Conservation (phyloP, 2,329 filamentous ascomycete species). For the Xylaria sp. region DNA sequence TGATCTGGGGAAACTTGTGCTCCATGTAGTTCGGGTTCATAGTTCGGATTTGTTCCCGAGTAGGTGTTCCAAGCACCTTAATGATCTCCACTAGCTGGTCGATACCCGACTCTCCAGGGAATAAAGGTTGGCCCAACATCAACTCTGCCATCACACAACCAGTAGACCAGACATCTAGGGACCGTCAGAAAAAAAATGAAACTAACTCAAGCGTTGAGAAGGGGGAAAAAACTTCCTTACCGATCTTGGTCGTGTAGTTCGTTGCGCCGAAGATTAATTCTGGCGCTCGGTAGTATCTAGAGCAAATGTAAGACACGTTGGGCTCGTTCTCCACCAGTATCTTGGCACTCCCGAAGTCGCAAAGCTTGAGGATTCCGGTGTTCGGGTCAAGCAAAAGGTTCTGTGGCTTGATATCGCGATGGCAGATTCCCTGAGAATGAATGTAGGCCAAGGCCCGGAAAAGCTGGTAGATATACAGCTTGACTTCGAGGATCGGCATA, state of each 20-base stretch:
- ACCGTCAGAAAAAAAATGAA: slow-evolving; percentile 3
- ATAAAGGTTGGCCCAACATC: slow-evolving; percentile 96
- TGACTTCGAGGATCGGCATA: slow-evolving; percentile 97
- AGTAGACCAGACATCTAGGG: slow-evolving; percentile 93
- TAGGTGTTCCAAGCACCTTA: slow-evolving; percentile 95
- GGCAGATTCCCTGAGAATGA: slow-evolving; percentile 97
- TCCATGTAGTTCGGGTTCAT: slow-evolving; percentile 99
- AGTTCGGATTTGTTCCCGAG: slow-evolving; percentile 94
- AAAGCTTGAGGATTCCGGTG: slow-evolving; percentile 90
- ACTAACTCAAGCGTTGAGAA: background rate
- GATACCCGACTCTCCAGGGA: slow-evolving; percentile 97
- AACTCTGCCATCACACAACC: slow-evolving; percentile 99
- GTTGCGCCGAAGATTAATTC: slow-evolving; percentile 98
- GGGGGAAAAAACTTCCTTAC: slow-evolving; percentile 48
- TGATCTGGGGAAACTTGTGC: slow-evolving; percentile 99
- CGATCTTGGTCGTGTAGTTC: slow-evolving; percentile 99
- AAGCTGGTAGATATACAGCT: slow-evolving; percentile 99
- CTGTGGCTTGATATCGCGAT: slow-evolving; percentile 98
- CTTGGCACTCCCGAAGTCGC: slow-evolving; percentile 98
- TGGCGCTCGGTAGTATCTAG: slow-evolving; percentile 94
- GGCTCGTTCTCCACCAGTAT: slow-evolving; percentile 98
- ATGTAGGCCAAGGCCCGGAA: slow-evolving; percentile 98
- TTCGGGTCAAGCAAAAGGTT: slow-evolving; percentile 90
- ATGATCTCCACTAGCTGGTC: slow-evolving; percentile 99
- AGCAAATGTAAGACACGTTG: slow-evolving; percentile 99